Conservation (phyloP, 352 stramenopile species). For the Peronospora farinosa region DNA sequence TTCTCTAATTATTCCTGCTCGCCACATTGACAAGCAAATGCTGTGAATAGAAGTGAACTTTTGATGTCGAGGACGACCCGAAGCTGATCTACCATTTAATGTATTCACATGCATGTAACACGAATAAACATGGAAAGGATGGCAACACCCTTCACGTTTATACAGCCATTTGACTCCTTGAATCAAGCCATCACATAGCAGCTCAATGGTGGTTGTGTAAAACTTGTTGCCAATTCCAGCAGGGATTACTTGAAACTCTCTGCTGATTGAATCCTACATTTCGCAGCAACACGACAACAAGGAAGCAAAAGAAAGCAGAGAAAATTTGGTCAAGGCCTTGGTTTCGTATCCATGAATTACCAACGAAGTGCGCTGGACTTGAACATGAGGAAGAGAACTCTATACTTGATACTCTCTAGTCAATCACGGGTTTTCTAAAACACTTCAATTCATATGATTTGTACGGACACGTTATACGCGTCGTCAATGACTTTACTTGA, state of each 20-base stretch:
- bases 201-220: background rate
- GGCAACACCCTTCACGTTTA: too few relatives aligned
- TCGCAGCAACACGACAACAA: conserved; percentile 22
- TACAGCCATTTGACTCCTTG: too few relatives aligned
- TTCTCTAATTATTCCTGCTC: conserved; percentile 20
- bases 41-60: conserved; percentile 11
- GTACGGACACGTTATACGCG: too few relatives aligned
- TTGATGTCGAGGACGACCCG: conserved; percentile 1
- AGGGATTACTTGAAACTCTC: conserved; percentile 7
- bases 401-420: too few relatives aligned
- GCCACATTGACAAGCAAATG: conserved; percentile 5
- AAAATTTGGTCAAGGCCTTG: too few relatives aligned
- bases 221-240: background rate
- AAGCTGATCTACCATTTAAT: too few relatives aligned
- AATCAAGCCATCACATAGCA: background rate
- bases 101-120: conserved; percentile 5
- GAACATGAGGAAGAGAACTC: too few relatives aligned
- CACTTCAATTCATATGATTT: too few relatives aligned
- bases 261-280: conserved; percentile 3
- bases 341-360: too few relatives aligned
- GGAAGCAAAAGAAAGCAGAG: conserved; percentile 8
- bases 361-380: too few relatives aligned
- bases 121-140: background rate
- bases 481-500: too few relatives aligned
- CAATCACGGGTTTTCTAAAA: too few relatives aligned